Evolutionary conservation across 202 grass and related monocot species (phyloP), one percentile per base, ranked within the genome.

Genomic region (Eragrostis tef): DNA sequence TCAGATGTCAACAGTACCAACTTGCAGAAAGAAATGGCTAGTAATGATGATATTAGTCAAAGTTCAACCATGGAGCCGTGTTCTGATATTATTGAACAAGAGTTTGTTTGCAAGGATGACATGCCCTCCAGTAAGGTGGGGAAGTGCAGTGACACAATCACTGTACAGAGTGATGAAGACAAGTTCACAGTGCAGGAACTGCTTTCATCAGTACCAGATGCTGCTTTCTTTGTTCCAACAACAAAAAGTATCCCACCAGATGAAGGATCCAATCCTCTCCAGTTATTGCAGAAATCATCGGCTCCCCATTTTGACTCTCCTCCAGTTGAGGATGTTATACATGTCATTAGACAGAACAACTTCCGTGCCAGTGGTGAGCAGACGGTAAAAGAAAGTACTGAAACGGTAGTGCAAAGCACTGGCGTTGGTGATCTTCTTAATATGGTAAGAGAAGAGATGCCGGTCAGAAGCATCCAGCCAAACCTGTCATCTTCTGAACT

Each of bases 151-250:
- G 75, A 67, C 7, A 43, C 16, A n/a, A 77, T 75, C n/a, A 78
- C 49, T 74, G 77, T 62, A 77, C 85, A 67, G 44, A 64, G 48
- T 77, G 93, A 90, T 27, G 93, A 91, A 56, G 96, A 95, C 78
- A 91, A 91, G 85, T 95, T 93, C 71, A 93, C 85, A 42, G 96
- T 99, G 27, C 83, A 87, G 85, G 96, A 99, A 44, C 74, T 99
- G 45, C 90, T 95, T 79, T 95, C 93, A 42, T 85, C 93, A 20
- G 81, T 93, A 72, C 80, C 84, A 59, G 86, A 87, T 75, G 88
- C 78, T 84, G 54, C 74, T 74, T 79, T 83, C 14, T 87, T 87
- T 54, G 83, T 84, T 78, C 71, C 92, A 75, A 75, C 80, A 66
- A 48, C 81, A 9, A 88, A 77, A 64, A 71, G 64, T 31, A 66